A percentile compares a stretch with the other conserved stretches of the same genome.
Evolutionary conservation across 2,329 filamentous ascomycete species (phyloP).

Genomic region (Cercospora beticola): DNA sequence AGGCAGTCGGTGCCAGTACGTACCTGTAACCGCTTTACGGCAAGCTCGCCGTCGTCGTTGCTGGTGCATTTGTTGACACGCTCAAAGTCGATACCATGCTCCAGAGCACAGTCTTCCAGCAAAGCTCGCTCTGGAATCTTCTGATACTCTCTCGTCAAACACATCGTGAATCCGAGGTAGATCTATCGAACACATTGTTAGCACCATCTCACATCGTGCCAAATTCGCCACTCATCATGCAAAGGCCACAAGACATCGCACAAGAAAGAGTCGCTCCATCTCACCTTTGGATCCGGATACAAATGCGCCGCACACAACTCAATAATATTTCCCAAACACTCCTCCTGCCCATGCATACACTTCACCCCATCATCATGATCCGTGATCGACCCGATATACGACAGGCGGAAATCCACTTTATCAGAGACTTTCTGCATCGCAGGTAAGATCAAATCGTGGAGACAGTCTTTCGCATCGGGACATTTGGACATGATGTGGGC

Average conservation of each 20-base stretch:
- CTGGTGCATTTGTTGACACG: conserved; percentile 79
- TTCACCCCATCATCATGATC: conserved; percentile 77
- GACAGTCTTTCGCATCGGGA: conserved; percentile 82
- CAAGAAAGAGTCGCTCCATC: background rate
- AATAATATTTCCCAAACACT: conserved; percentile 93
- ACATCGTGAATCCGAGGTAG: conserved; percentile 91
- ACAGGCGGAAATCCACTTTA: conserved; percentile 88
- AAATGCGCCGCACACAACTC: conserved; percentile 84
- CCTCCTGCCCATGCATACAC: conserved; percentile 84
- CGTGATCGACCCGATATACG: conserved; percentile 79
- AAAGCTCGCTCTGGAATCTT: conserved; percentile 76
- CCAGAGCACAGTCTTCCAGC: conserved; percentile 81
- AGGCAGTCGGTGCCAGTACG: background rate
- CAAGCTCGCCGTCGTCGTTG: conserved; percentile 70
- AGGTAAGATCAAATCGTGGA: conserved; percentile 77
- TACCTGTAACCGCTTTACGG: conserved; percentile 48
- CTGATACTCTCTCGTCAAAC: conserved; percentile 72
- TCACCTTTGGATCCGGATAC: conserved; percentile 78
- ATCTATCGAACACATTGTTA: background rate
- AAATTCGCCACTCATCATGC: background rate
- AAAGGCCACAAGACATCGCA: background rate
- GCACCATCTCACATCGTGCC: background rate
- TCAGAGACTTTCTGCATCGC: conserved; percentile 77
- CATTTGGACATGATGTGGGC: conserved; percentile 96
- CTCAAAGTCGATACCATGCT: conserved; percentile 83